Percentiles rank a stretch among this genome's conserved stretches.
Evolutionary conservation across 1,139 yeast species (phyloP).

Genomic region (Schwanniomyces etchellsii): DNA sequence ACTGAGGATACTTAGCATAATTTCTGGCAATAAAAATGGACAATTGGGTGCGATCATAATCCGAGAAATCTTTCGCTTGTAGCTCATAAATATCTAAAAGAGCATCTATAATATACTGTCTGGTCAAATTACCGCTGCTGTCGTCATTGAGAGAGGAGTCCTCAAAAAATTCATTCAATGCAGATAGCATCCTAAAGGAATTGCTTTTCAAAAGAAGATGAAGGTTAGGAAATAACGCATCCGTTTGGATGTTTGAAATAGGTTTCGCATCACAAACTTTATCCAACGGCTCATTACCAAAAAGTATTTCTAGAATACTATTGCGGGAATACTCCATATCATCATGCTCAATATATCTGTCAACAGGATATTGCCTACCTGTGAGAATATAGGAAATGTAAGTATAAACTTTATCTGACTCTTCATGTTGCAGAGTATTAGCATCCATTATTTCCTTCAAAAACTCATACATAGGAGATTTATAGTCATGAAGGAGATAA

Average conservation of each 20-base stretch:
- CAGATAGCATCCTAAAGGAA: slow-evolving; percentile 54
- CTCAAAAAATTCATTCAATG: slow-evolving; percentile 75
- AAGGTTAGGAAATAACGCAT: slow-evolving; percentile 57
- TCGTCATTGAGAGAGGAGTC: slow-evolving; percentile 61
- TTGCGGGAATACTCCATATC: slow-evolving; percentile 33
- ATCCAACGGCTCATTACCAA: slow-evolving; percentile 18
- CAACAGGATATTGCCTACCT: slow-evolving; percentile 77
- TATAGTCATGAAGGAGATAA: slow-evolving; percentile 56
- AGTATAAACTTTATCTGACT: slow-evolving; percentile 39
- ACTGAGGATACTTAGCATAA: slow-evolving; percentile 76
- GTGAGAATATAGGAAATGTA: slow-evolving; percentile 68
- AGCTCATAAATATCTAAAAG: slow-evolving; percentile 47
- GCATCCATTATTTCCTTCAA: slow-evolving; percentile 28
- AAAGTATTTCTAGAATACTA: slow-evolving; percentile 48
- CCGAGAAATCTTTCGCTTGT: slow-evolving; percentile 22
- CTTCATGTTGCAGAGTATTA: slow-evolving; percentile 8
- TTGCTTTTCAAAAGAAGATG: slow-evolving; percentile 42
- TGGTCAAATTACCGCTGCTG: slow-evolving; percentile 30
- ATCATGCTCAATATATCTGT: slow-evolving; percentile 31
- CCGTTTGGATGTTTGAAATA: slow-evolving; percentile 13
- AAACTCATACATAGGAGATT: slow-evolving; percentile 61
- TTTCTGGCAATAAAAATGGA: slow-evolving; percentile 71
- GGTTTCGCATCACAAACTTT: slow-evolving; percentile 8
- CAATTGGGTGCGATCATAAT: slow-evolving; percentile 36
- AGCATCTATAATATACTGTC: slow-evolving; percentile 67